Base-by-base conservation (phyloP, 257 asterid genomes). In the Verbena officinalis region DNA sequence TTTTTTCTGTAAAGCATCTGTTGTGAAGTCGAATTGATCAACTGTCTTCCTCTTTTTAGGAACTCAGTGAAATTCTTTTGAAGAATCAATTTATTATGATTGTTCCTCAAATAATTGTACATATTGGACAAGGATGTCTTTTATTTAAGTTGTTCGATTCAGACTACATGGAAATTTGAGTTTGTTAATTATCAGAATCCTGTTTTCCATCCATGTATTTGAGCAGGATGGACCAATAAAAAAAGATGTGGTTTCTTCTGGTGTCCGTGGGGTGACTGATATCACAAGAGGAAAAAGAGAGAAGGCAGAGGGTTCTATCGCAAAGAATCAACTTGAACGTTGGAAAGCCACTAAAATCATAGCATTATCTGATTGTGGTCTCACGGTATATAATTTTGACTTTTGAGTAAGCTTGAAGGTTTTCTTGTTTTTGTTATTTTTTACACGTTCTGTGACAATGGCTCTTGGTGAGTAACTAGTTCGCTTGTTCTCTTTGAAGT, bases 291-390 rank as follows among this genome's bases (percentile, higher is more conserved):
- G 31, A 59, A 82, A 65, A 60, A 85, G 39, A 11, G 85, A 57
- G 52, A 69, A 53, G 62, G 34, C 68, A 23, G 67, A 65, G 44
- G 75, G 42, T 13, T 22, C 82, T 45, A 77, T 81, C 71, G 50
- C 74, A 34, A 78, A 62, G 75, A 77, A 71, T 73, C 84, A 67
- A 48, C 50, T 78, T 54, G 84, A 80, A 62, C 83, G 95, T 30
- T 93, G 99, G 97, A 75, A 78, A 65, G 80, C 73, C 44, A 87
- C 95, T 63, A 92, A 95, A 71, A 83, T 93, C 57, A 51, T 93
- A 49, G 90, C 81, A 50, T 71, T 90, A 71, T 75, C 92, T 0
- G 83, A 80, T 15, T 31, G 70, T 45, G 71, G 80, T 73, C 79
- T 93, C 73, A 80, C 62, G 96, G 96, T 90, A 83, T 24, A 14